Evolutionary conservation across 805 yeast species (phyloP), one percentile per base, ranked within the genome.

Genomic region (Candida rishiriensis): DNA sequence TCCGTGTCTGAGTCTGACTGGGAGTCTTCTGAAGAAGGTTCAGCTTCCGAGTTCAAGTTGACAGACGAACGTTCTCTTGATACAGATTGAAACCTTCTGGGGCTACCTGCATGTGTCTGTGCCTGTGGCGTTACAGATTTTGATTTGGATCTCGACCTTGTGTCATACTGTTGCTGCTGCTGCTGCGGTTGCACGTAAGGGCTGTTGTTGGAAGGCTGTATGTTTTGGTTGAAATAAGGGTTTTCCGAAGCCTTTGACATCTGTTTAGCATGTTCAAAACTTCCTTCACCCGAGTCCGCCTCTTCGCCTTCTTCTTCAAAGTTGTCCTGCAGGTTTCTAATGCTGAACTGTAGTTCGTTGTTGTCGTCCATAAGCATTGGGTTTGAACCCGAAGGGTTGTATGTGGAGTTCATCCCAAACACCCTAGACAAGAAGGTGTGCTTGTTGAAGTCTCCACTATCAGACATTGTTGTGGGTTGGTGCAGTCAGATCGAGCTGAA

Each of bases 401-500:
- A 55, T 3, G 61, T 56, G 10, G 71, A 66, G 34, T 61, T 59
- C 39, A 65, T 57, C 3, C 85, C 87, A 61, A 81, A 80, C 17
- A 81, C 83, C 35, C 86, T 68, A 10, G 84, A 79, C 47, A 81
- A 67, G 54, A 81, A 81, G 6, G 85, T 81, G 52, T 79, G 79
- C 42, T 66, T 66, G 45, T 60, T 58, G 16, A 46, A 41, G 39
- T 59, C 61, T 14, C 41, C 47, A 10, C 42, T 41, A 31, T 49
- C 46, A 3, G 55, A 29, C 56, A 53, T 52, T 6, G 26, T 21
- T 21, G 26, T 21, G 26, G 26, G 7, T 21, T 21, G 26, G 4
- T 21, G 7, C 26, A 21, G 7, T 21, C 26, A 21, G 26, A n/a
- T n/a, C n/a, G n/a, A n/a, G 26, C 26, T 21, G 26, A 21, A 4